Conservation (phyloP, 177 flowering plant species). For the Telopea speciosissima region DNA sequence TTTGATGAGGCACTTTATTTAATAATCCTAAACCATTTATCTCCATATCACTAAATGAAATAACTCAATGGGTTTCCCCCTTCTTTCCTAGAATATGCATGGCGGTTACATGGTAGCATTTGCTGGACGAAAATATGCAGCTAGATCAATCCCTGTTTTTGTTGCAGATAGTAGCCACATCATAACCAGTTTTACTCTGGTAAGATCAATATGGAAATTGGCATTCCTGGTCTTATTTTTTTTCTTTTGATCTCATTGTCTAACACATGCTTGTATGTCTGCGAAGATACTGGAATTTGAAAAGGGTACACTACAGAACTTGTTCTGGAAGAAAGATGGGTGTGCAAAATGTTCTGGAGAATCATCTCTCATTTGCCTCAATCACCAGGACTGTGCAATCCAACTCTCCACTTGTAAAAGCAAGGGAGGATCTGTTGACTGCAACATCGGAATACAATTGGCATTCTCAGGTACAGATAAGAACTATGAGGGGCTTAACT, state of each 20-base stretch:
- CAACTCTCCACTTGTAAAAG: not conserved
- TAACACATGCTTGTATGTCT: not conserved
- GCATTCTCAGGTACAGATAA: not conserved
- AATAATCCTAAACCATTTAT: not conserved
- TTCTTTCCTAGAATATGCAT: conserved; percentile 20
- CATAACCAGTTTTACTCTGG: conserved; percentile 67
- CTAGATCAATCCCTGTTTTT: conserved; percentile 55
- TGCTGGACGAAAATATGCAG: conserved; percentile 78
- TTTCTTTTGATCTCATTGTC: not conserved
- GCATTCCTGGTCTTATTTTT: not conserved
- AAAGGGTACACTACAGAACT: conserved; percentile 55
- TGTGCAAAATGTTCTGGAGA: conserved; percentile 21
- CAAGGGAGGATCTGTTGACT: not conserved
- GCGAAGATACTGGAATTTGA: conserved; percentile 67
- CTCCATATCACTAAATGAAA: not conserved
- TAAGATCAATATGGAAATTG: conserved; percentile 18
- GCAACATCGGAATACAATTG: not conserved
- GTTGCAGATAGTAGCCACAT: conserved; percentile 45
- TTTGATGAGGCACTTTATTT: not conserved
- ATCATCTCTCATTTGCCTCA: not conserved
- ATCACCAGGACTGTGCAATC: not conserved
- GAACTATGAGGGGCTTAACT: not conserved
- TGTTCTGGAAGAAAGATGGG: conserved; percentile 62
- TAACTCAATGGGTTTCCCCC: not conserved
- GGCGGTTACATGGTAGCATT: conserved; percentile 80